phyloP scores from a whole-genome alignment of 1,284 basidiomycete genomes.

The Stereum hirsutum region DNA sequence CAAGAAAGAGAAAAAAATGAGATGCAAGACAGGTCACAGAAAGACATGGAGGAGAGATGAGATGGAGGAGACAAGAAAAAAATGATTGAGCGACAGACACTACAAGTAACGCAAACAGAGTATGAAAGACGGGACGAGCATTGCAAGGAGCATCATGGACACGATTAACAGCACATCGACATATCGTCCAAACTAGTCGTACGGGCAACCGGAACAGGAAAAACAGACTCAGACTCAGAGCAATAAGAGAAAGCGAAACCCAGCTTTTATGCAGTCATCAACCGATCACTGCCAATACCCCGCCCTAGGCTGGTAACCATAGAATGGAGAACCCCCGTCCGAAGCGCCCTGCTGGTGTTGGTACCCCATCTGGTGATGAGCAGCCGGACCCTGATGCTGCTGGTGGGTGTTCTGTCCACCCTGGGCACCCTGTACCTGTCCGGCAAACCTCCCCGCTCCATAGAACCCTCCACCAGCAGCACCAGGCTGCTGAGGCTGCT shows the following conservation, averaged over 20 bases:
- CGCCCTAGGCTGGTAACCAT: slow-evolving; percentile 53
- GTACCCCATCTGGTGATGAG: slow-evolving; percentile 57
- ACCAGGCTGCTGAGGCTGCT: slow-evolving; percentile 28
- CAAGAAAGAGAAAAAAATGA: no score
- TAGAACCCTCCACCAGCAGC: slow-evolving; percentile 47
- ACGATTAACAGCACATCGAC: no score
- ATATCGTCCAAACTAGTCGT: no score
- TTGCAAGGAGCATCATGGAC: no score
- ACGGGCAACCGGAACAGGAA: background rate
- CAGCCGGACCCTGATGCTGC: slow-evolving; percentile 35
- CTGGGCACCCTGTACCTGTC: slow-evolving; percentile 33
- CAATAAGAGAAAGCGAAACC: background rate
- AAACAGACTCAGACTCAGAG: background rate
- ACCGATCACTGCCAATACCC: slow-evolving; percentile 57
- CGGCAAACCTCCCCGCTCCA: slow-evolving; percentile 25
- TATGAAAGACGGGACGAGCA: no score
- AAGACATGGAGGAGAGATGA: no score
- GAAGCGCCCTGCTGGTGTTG: slow-evolving; percentile 53
- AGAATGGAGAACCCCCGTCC: slow-evolving; percentile 44
- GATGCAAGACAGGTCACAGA: no score
- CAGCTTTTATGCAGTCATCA: background rate
- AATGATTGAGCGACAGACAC: background rate
- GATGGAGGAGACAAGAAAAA: background rate
- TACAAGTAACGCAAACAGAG: background rate
- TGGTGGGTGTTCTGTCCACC: slow-evolving; percentile 15